Conservation (phyloP, 768 basidiomycete genomes). For the Suillus decipiens region DNA sequence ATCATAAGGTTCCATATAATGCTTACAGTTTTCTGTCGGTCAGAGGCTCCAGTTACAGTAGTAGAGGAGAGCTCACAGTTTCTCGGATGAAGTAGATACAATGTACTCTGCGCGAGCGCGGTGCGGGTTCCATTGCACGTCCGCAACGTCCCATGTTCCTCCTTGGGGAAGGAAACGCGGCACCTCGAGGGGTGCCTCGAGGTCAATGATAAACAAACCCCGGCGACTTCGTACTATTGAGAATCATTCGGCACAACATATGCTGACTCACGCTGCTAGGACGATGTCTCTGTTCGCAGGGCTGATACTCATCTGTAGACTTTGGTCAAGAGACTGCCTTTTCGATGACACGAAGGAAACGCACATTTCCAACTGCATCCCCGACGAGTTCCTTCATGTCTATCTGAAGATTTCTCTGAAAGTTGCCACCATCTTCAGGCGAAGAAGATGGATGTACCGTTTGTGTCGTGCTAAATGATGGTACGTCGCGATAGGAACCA, state of each 20-base stretch:
- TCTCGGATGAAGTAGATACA: conserved; percentile 86
- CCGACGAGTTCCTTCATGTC: conserved; percentile 81
- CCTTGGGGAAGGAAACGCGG: conserved; percentile 96
- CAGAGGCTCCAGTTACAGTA: background rate
- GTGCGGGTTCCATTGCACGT: conserved; percentile 93
- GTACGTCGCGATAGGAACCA: conserved; percentile 34
- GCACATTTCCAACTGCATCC: conserved; percentile 81
- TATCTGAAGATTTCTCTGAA: conserved; percentile 64
- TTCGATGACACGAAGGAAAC: conserved; percentile 29
- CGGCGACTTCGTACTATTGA: conserved; percentile 53
- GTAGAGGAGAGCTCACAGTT: conserved; percentile 56
- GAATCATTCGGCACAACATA: background rate
- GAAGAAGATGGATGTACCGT: conserved; percentile 26
- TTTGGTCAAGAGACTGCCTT: conserved; percentile 13
- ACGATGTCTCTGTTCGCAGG: conserved; percentile 88
- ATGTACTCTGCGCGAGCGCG: conserved; percentile 74
- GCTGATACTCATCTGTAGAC: conserved; percentile 84
- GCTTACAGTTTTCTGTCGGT: conserved; percentile 35
- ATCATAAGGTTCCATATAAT: conserved; percentile 94
- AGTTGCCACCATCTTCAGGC: conserved; percentile 59
- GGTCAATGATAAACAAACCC: conserved; percentile 93
- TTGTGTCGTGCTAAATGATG: conserved; percentile 23
- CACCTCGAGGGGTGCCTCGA: conserved; percentile 81
- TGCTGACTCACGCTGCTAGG: conserved; percentile 71
- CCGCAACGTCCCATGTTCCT: conserved; percentile 94